Evolutionary conservation across 148 eudicot species (phyloP).

Genomic region (Arctostaphylos glauca): DNA sequence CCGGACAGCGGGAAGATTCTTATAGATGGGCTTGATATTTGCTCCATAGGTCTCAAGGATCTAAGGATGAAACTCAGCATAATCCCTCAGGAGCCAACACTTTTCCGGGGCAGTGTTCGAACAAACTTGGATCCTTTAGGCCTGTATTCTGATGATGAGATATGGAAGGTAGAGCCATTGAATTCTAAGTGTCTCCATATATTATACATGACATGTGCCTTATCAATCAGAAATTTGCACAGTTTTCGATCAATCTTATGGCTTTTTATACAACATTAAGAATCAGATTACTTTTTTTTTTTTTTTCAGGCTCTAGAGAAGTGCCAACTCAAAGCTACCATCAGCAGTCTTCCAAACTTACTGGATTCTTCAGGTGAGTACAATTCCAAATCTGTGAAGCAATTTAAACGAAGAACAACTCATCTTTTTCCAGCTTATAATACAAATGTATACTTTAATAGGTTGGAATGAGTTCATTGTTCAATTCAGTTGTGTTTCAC

Average conservation of each 20-base stretch:
- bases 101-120: constrained; percentile 61
- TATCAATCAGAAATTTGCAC: background rate
- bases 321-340: constrained; percentile 67
- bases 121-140: constrained; percentile 64
- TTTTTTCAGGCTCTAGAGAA: constrained; percentile 59
- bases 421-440: background rate
- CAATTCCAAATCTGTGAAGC: background rate
- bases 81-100: constrained; percentile 79
- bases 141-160: constrained; percentile 52
- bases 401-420: background rate
- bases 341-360: constrained; percentile 51
- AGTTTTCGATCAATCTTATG: background rate
- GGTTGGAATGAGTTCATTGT: background rate
- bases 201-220: background rate
- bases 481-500: background rate
- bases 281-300: background rate
- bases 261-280: background rate
- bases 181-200: background rate
- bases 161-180: constrained; percentile 58
- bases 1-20: constrained; percentile 51
- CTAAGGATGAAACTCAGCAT: constrained; percentile 52
- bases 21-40: constrained; percentile 53
- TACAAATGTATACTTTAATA: background rate
- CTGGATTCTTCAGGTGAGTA: constrained; percentile 62
- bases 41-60: constrained; percentile 59